Evolutionary conservation across 257 asterid genomes (phyloP).

Genomic region (Catharanthus roseus): DNA sequence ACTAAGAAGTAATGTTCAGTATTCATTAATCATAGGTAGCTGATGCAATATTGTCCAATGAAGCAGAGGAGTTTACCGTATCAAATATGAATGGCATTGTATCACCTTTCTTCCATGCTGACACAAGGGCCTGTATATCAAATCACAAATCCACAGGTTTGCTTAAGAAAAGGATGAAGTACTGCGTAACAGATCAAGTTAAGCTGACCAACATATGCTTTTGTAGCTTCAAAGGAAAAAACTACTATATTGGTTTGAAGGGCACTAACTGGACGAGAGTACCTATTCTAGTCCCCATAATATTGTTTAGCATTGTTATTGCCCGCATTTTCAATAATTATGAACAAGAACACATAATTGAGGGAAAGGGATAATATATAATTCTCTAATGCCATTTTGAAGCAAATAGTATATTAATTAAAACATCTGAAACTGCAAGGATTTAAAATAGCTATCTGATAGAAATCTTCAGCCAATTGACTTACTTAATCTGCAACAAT

Average conservation of each 20-base stretch:
- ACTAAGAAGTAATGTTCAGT: background rate
- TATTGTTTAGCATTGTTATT: background rate
- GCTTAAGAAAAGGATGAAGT: background rate
- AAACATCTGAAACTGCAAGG: background rate
- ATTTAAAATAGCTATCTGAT: too few species aligned
- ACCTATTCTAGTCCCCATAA: background rate
- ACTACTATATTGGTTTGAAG: background rate
- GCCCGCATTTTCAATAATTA: background rate
- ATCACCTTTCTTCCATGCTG: constrained; percentile 79
- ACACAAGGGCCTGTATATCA: constrained; percentile 65
- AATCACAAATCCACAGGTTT: background rate
- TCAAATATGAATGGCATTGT: constrained; percentile 92
- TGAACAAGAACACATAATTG: background rate
- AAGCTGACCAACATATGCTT: too few species aligned
- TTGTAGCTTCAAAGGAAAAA: background rate
- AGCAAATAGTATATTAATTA: background rate
- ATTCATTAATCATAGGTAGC: constrained; percentile 6
- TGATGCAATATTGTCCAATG: constrained; percentile 1
- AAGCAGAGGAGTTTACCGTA: constrained; percentile 43
- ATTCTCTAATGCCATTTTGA: background rate
- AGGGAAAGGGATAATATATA: background rate
- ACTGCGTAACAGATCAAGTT: background rate
- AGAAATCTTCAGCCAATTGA: background rate
- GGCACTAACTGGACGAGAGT: background rate
- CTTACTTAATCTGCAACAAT: background rate